Evolutionary conservation across 345 rosid genomes (phyloP), one percentile per base, ranked within the genome.

Genomic region (Gossypium sturtianum): DNA sequence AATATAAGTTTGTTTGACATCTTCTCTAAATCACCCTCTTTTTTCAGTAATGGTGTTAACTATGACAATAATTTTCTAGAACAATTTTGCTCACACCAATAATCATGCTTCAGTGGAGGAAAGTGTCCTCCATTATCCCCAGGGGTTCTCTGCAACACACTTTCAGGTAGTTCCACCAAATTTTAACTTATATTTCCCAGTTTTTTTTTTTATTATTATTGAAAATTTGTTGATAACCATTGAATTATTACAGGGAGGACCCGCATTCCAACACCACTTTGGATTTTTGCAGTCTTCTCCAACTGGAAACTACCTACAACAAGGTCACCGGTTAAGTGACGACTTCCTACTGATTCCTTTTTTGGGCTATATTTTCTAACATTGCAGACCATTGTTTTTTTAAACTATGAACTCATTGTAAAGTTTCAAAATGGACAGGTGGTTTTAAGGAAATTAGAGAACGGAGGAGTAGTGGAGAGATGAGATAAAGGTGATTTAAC

Each of bases 61-160:
- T 56, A 66, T 60, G 79, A 34, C 70, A 49, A n/a, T 43, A 23
- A 52, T 45, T 70, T 70, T 54, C 43, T 45, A 89, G 88, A 81
- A 78, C 71, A 81, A 80, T 75, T 81, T 74, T 80, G 75, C 74
- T 74, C 72, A 57, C 47, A 68, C 38, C 58, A 78, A 83, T 53
- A 83, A 84, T 66, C 89, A 81, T 74, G 80, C 78, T 63, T 87
- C 90, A 66, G 76, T 73, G 82, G 87, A 89, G 80, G 61, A 57
- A 57, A 89, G 85, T 75, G 85, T 61, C 75, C 60, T 86, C 73
- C 89, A 90, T 73, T 86, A 85, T 72, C 84, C 93, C 59, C 92
- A 86, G 79, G 90, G 85, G 66, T 86, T 83, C 81, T 85, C 97
- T n/a, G 87, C 95, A 61, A 86, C 87, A 63, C 85, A 80, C 70